Evolutionary conservation across 2,329 filamentous ascomycete species (phyloP), one percentile per base, ranked within the genome.

Genomic region (Colletotrichum lupini): DNA sequence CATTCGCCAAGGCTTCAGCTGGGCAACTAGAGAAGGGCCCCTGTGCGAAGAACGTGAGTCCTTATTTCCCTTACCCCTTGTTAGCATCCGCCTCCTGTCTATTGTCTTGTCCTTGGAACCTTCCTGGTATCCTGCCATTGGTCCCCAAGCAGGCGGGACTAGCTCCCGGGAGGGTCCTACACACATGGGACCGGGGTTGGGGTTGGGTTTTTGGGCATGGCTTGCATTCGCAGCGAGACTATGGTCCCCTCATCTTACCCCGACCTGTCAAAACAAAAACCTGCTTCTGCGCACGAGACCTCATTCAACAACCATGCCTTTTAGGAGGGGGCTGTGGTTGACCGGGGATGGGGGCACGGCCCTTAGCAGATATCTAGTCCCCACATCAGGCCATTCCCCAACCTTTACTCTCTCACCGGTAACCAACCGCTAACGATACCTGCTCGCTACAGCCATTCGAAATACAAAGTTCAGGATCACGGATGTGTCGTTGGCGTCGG

Each of bases 401-500:
- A 37, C 57, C 61, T 61, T 37, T 57, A 28, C 56, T 22, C 32
- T 11, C 56, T 61, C 67, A 73, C 55, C 60, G 28, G 42, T 65
- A 46, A 46, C 62, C 77, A 68, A 67, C 61, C 77, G 73, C 81
- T 81, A 73, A 81, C 76, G 49, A 69, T 57, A 67, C 56, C 57
- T 70, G 81, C 73, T 61, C 73, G 72, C 75, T 74, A 75, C 79
- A 95, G 93, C 97, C 42, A 98, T 99, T 80, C 95, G 97, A 78
- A 99, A 99, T 84, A 95, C 95, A 77, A 98, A 98, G 81, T 99
- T 99, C 89, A 95, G 95, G 81, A 91, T 99, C 79, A 98, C 95
- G 74, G 96, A 98, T 80, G 91, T 98, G 67, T 88, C 93, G 55
- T 89, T 99, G 24, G 96, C 95, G 12, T 89, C 92, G 64, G 95